These are phyloP conservation scores for Plasmodium vivax DNA, from an alignment of 169 alveolate genomes.

Conservation along the genomic window DNA sequence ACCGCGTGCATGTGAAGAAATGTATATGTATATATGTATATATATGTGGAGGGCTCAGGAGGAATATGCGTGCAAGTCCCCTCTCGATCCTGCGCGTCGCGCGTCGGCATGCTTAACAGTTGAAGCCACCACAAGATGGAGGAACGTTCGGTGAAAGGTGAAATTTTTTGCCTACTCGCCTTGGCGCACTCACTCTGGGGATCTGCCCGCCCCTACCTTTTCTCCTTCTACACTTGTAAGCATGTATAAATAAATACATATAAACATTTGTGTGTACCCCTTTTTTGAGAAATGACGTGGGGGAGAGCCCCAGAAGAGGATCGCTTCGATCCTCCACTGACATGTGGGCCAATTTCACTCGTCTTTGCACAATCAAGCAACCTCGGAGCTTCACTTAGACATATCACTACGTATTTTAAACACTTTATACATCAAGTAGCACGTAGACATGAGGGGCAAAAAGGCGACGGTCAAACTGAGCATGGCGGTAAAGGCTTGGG, in stretches of 20 bases:
- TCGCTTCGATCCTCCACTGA: not conserved
- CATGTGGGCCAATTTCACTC: not conserved
- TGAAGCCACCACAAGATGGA: not conserved
- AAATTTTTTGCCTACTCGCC: not conserved
- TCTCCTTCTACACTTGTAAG: not conserved
- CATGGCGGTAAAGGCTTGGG: not conserved
- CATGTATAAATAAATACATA: not conserved
- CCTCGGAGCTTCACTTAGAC: not conserved
- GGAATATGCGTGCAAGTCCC: not conserved
- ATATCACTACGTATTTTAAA: slow-evolving; percentile 11
- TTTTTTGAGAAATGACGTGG: not conserved
- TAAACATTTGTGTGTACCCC: not conserved
- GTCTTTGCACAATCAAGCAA: not conserved
- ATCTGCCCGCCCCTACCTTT: not conserved
- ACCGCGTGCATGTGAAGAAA: not conserved
- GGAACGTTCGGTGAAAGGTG: not conserved
- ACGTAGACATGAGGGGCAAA: not conserved
- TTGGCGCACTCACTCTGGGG: not conserved
- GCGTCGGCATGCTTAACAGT: not conserved
- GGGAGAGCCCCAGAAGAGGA: not conserved
- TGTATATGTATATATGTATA: not conserved
- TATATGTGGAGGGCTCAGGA: not conserved
- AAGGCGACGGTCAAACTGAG: not conserved
- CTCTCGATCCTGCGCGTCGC: not conserved
- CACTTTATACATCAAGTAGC: slow-evolving; percentile 15